A percentile compares a stretch with the other conserved stretches of the same genome.
Evolutionary conservation across 345 rosid species (phyloP).

Genomic region (Citrus australasica): DNA sequence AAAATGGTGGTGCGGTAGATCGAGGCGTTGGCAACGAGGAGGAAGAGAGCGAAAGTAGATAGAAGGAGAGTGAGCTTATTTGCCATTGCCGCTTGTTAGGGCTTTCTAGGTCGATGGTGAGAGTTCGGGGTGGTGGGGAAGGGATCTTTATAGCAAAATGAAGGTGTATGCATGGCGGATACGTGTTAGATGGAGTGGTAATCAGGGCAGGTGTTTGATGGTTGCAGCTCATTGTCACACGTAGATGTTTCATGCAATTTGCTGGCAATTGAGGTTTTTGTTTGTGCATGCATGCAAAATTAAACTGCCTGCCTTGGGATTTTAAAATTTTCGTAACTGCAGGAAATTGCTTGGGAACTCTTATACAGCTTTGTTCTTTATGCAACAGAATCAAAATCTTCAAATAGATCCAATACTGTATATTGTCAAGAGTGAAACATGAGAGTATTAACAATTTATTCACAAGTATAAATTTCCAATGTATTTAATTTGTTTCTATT

Average conservation of each 20-base stretch:
- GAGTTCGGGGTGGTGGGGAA: not conserved
- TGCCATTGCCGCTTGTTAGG: conserved; percentile 13
- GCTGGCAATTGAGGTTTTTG: not conserved
- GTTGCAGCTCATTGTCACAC: not conserved
- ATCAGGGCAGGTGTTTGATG: not conserved
- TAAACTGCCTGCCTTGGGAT: no score
- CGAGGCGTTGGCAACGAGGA: conserved; percentile 31
- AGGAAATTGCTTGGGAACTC: no score
- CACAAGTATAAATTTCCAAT: no score
- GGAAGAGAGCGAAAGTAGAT: conserved; percentile 17
- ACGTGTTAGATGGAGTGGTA: conserved; percentile 19
- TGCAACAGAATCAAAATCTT: no score
- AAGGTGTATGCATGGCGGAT: conserved; percentile 20
- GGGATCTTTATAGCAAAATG: conserved; percentile 8
- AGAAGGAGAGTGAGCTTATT: conserved; percentile 19
- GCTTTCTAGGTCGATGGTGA: not conserved
- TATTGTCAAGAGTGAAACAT: no score
- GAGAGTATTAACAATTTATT: no score
- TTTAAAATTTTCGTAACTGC: no score
- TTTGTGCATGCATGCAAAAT: no score
- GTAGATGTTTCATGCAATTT: conserved; percentile 13
- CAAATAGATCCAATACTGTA: no score
- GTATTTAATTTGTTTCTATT: no score
- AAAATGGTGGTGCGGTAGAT: conserved; percentile 25
- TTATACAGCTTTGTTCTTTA: no score